Conservation (phyloP, 1,284 basidiomycete genomes). For the Clitocybe nebularis region DNA sequence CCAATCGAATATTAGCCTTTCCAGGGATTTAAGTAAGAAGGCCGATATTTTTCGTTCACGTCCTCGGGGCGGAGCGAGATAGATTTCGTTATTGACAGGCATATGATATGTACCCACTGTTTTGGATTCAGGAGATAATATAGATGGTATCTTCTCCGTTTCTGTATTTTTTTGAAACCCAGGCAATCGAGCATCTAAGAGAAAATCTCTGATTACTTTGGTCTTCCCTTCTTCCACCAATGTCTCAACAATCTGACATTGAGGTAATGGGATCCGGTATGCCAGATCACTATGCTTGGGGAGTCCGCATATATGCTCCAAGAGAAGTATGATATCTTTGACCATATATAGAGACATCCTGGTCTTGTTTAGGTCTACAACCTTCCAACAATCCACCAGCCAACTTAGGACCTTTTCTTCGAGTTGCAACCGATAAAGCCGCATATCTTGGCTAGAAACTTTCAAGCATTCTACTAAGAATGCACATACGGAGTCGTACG, state of each 20-base stretch:
- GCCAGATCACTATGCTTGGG: conserved; percentile 42
- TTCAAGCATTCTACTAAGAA: conserved; percentile 69
- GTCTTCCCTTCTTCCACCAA: conserved; percentile 57
- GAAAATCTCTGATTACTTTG: conserved; percentile 61
- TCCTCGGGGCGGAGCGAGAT: conserved; percentile 40
- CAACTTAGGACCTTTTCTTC: conserved; percentile 83
- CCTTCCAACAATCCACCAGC: conserved; percentile 75
- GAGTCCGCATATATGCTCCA: conserved; percentile 61
- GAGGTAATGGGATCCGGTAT: conserved; percentile 54
- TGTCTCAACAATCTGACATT: conserved; percentile 59
- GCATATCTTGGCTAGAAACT: conserved; percentile 72
- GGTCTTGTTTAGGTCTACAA: conserved; percentile 38
- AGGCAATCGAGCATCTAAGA: conserved; percentile 64
- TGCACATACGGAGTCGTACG: conserved; percentile 82
- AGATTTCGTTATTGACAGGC: conserved; percentile 16
- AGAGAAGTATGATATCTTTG: conserved; percentile 59
- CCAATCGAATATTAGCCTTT: conserved; percentile 48
- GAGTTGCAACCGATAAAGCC: conserved; percentile 75
- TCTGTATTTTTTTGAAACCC: conserved; percentile 23
- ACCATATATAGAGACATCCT: conserved; percentile 49
- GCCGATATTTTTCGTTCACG: conserved; percentile 64
- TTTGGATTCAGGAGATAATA: background rate
- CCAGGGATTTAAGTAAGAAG: conserved; percentile 59
- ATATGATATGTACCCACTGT: background rate
- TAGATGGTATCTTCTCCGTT: background rate